Evolutionary conservation across 2,329 filamentous ascomycete species (phyloP).

Genomic region (Apiospora sp.): DNA sequence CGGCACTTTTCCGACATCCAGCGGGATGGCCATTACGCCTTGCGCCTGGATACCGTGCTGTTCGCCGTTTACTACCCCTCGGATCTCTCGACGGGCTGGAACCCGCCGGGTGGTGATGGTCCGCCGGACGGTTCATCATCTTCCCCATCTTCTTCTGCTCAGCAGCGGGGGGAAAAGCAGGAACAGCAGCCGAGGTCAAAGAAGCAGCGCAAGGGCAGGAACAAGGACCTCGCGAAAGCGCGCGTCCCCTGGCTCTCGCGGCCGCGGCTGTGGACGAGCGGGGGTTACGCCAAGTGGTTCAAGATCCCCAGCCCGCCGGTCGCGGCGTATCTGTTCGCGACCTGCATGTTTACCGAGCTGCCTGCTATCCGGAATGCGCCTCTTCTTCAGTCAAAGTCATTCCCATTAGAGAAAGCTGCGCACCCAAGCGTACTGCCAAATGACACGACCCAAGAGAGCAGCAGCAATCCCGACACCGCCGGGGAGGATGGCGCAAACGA

Average conservation of each 20-base stretch:
- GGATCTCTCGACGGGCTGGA: background rate
- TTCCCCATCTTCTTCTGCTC: background rate
- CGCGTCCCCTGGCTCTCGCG: slow-evolving; percentile 2
- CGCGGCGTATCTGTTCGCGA: slow-evolving; percentile 1
- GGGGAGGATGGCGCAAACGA: background rate
- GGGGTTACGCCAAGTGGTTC: slow-evolving; percentile 14
- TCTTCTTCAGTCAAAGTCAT: background rate
- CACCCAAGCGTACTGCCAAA: background rate
- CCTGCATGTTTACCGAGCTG: slow-evolving; percentile 5
- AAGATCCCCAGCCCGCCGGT: slow-evolving; percentile 1
- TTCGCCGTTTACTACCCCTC: slow-evolving; percentile 9
- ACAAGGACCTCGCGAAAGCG: background rate
- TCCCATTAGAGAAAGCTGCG: background rate
- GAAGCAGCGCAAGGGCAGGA: background rate
- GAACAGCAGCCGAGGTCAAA: background rate
- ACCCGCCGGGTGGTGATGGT: background rate
- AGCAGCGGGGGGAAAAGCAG: background rate
- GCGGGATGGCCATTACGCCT: background rate
- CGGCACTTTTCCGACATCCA: slow-evolving; percentile 1
- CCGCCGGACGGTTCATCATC: background rate
- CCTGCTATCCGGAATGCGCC: slow-evolving; percentile 5
- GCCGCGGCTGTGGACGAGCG: background rate
- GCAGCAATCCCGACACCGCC: background rate
- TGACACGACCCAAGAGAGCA: background rate
- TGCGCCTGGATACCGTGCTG: background rate